Evolutionary conservation across 805 yeast genomes (phyloP).

Genomic region (Saitoella complicata): DNA sequence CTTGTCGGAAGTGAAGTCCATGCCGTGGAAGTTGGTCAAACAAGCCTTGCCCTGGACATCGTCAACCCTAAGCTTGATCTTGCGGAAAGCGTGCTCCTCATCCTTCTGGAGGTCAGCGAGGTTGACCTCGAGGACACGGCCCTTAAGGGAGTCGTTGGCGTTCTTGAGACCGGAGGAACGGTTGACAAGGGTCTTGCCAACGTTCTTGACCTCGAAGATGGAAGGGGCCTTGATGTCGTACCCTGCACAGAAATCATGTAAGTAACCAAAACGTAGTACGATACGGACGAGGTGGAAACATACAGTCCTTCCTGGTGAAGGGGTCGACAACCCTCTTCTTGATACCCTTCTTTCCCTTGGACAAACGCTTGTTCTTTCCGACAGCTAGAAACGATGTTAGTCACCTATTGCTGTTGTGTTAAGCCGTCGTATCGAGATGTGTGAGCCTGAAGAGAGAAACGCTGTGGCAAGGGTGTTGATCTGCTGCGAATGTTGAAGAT

Average conservation of each 20-base stretch:
- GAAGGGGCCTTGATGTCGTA: slow-evolving; percentile 97
- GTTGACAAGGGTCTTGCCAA: slow-evolving; percentile 97
- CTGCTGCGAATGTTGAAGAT: too few species aligned
- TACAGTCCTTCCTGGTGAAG: slow-evolving; percentile 97
- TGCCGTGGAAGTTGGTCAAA: slow-evolving; percentile 98
- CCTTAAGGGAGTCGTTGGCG: slow-evolving; percentile 96
- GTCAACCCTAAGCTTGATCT: slow-evolving; percentile 92
- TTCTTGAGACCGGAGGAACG: slow-evolving; percentile 93
- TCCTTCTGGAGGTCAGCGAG: slow-evolving; percentile 90
- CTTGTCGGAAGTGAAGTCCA: slow-evolving; percentile 96
- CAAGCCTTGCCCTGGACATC: slow-evolving; percentile 98
- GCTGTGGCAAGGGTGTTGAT: too few species aligned
- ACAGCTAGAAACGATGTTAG: slow-evolving; percentile 39
- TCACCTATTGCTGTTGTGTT: background rate
- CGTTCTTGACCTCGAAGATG: slow-evolving; percentile 95
- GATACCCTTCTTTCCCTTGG: slow-evolving; percentile 89
- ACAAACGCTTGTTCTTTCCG: slow-evolving; percentile 73
- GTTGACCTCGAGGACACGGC: slow-evolving; percentile 90
- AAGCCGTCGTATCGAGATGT: too few species aligned
- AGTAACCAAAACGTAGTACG: too few species aligned
- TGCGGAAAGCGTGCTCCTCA: slow-evolving; percentile 97
- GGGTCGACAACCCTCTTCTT: slow-evolving; percentile 99
- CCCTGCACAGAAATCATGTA: background rate
- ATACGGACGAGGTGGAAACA: too few species aligned
- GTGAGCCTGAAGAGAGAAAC: too few species aligned